Percentiles rank a stretch among this genome's conserved stretches.
Evolutionary conservation across 176 grass and related monocot species (phyloP).

Genomic region (Typha latifolia): DNA sequence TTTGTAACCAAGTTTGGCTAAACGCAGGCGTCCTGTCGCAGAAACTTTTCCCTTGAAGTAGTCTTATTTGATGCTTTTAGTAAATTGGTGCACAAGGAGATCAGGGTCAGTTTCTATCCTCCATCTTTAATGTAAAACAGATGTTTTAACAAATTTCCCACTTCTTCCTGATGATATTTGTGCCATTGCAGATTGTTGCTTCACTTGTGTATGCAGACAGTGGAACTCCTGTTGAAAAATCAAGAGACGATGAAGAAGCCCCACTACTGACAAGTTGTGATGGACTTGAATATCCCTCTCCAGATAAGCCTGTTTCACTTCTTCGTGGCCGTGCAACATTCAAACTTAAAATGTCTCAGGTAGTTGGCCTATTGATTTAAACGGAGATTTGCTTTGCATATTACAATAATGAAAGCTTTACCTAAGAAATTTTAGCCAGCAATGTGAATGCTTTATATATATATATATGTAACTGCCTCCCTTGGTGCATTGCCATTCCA

Average conservation of each 20-base stretch:
- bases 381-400: constrained; percentile 1
- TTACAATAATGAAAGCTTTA: background rate
- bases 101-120: constrained; percentile 33
- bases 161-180: constrained; percentile 16
- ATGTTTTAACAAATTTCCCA: too few relatives aligned
- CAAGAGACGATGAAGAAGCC: constrained; percentile 76
- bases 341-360: constrained; percentile 96
- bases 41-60: constrained; percentile 85
- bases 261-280: constrained; percentile 72
- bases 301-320: constrained; percentile 59
- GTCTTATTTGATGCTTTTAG: constrained; percentile 55
- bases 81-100: constrained; percentile 56
- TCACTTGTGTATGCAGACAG: constrained; percentile 85
- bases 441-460: background rate
- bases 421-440: background rate
- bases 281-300: constrained; percentile 80
- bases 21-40: constrained; percentile 80
- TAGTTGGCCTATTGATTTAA: constrained; percentile 12
- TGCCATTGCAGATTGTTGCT: constrained; percentile 56
- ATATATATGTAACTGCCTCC: background rate
- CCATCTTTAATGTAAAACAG: too few relatives aligned
- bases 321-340: constrained; percentile 59
- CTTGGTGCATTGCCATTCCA: background rate
- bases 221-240: constrained; percentile 70
- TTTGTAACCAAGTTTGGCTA: background rate